Base-by-base conservation (phyloP, 1,139 yeast genomes). In the Candida buenavistaensis region DNA sequence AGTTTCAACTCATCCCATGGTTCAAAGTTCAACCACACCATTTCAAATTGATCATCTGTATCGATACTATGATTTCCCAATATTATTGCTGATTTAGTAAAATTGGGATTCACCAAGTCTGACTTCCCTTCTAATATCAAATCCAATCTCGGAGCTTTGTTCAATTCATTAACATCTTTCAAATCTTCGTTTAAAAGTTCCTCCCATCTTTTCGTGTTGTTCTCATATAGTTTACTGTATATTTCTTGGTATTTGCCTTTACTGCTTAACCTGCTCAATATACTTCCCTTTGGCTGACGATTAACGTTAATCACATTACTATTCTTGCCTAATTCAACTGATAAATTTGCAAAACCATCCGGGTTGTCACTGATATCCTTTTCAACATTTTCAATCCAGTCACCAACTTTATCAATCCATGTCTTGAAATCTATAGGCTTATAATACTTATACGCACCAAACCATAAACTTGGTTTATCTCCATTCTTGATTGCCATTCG, bases 361-460 rank as follows among this genome's bases (percentile, higher is more conserved):
- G 42, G 33, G 24, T 42, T 40, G 14, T 39, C 45, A 16, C 17
- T 21, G 9, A 30, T 30, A 29, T 42, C 39, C 13, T 33, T 36
- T 14, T 40, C 46, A n/a, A 43, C 48, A 31, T 50, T 51, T 31
- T 51, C 47, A 35, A 59, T 42, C 62, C 62, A 55, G 20, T 39
- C 40, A 26, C 57, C 64, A 29, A 74, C 54, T 44, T 64, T 65
- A 23, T 57, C 57, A 27, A 64, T 55, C 72, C 78, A 78, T 17
- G 70, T 70, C 9, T 62, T 53, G 38, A 73, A 62, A 13, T 61
- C 43, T 79, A 79, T 74, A 2, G 84, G 84, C 26, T 59, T 61
- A 44, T 64, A 70, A 47, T 66, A 68, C 32, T 68, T 64, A 46
- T 70, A 61, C 7, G 83, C 82, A 0, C 86, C 86, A 50, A 70